A percentile compares a stretch with the other conserved stretches of the same genome.
These are phyloP conservation scores for Vaccinium corymbosum DNA, from an alignment of 148 eudicot genomes.

Conservation along the genomic window DNA sequence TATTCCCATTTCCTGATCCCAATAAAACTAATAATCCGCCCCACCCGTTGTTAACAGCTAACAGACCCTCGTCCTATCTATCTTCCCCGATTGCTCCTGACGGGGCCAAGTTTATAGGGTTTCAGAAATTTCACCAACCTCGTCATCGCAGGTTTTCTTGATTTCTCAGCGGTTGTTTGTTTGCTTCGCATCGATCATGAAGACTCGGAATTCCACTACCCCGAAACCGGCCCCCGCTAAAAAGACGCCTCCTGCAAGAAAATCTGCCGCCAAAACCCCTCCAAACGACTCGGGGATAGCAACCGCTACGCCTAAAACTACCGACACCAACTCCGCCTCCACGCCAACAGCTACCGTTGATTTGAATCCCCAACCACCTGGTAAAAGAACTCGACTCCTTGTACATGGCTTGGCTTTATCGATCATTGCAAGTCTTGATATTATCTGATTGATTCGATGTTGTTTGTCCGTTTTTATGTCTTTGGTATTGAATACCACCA, in stretches of 20 bases:
- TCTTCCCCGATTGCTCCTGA: too few species aligned
- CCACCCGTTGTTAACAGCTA: too few species aligned
- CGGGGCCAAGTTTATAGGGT: too few species aligned
- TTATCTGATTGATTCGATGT: background rate
- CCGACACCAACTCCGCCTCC: slow-evolving; percentile 18
- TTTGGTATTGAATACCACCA: background rate
- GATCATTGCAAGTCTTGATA: background rate
- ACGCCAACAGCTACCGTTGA: slow-evolving; percentile 16
- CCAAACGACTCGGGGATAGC: slow-evolving; percentile 17
- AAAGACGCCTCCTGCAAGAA: slow-evolving; percentile 48
- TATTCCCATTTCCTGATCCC: too few species aligned
- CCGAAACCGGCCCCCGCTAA: slow-evolving; percentile 46
- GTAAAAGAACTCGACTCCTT: slow-evolving; percentile 20
- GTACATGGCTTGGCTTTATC: background rate
- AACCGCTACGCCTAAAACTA: slow-evolving; percentile 15
- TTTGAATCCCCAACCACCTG: slow-evolving; percentile 31
- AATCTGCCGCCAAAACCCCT: slow-evolving; percentile 42
- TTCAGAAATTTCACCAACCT: background rate
- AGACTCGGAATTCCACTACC: slow-evolving; percentile 54
- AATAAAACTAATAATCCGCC: too few species aligned
- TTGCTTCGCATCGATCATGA: slow-evolving; percentile 32
- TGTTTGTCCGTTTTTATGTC: background rate
- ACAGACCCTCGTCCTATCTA: too few species aligned
- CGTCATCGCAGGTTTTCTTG: background rate
- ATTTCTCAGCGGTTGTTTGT: background rate